Evolutionary conservation across 495 filamentous ascomycete species (phyloP).

Genomic region (Aspergillus saccharolyticus): DNA sequence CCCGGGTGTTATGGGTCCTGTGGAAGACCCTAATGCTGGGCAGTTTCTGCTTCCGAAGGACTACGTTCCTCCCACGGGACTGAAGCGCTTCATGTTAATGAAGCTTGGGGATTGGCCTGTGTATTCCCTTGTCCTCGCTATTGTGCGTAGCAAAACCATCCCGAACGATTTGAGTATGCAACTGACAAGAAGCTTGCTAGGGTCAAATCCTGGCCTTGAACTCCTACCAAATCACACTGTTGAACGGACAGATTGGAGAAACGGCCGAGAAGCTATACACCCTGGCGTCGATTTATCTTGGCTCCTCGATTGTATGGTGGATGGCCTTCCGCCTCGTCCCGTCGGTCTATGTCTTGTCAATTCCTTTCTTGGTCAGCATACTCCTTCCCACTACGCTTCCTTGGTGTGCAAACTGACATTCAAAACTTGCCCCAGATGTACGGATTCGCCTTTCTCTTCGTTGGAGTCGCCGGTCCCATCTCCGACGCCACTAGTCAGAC

Average conservation of each 20-base stretch:
- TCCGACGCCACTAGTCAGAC: slow-evolving; percentile 39
- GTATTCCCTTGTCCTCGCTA: slow-evolving; percentile 58
- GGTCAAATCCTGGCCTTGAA: slow-evolving; percentile 65
- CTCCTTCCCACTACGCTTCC: too few species aligned
- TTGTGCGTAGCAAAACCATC: too few species aligned
- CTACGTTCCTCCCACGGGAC: slow-evolving; percentile 60
- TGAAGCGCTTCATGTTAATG: slow-evolving; percentile 48
- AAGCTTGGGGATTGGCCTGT: slow-evolving; percentile 59
- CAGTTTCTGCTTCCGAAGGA: slow-evolving; percentile 59
- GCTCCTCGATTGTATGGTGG: slow-evolving; percentile 60
- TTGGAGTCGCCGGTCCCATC: slow-evolving; percentile 45
- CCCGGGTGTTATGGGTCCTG: background rate
- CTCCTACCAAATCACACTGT: slow-evolving; percentile 64
- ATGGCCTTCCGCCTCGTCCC: slow-evolving; percentile 56
- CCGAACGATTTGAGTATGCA: too few species aligned
- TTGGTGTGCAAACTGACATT: background rate
- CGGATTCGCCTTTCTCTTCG: slow-evolving; percentile 57
- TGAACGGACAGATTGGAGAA: slow-evolving; percentile 58
- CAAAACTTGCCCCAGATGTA: slow-evolving; percentile 39
- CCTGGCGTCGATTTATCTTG: slow-evolving; percentile 56
- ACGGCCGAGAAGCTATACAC: slow-evolving; percentile 58
- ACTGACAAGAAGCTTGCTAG: background rate
- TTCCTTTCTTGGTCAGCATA: background rate
- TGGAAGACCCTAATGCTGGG: slow-evolving; percentile 13
- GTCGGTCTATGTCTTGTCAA: slow-evolving; percentile 18